phyloP scores from a whole-genome alignment of 345 rosid genomes.

The Angophora floribunda region DNA sequence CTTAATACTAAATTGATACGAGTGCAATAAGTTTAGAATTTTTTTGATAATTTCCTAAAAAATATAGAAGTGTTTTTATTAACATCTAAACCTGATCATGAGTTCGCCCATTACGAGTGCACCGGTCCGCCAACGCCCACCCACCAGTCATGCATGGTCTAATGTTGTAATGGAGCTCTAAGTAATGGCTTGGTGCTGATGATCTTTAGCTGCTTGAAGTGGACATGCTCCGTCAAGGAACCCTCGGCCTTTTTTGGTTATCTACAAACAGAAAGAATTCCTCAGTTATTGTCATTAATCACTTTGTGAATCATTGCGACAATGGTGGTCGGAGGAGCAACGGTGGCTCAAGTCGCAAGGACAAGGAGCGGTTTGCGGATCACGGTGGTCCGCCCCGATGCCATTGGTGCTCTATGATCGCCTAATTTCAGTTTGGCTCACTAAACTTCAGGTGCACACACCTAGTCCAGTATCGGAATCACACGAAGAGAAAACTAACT shows the following conservation, averaged over 20 bases:
- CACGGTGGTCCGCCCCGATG: background rate
- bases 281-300: background rate
- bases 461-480: too few relatives aligned
- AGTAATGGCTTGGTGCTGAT: background rate
- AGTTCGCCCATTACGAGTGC: background rate
- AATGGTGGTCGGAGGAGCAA: background rate
- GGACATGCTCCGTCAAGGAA: background rate
- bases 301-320: background rate
- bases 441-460: background rate
- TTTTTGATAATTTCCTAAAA: too few relatives aligned
- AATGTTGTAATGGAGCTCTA: background rate
- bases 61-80: too few relatives aligned
- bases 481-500: too few relatives aligned
- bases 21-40: too few relatives aligned
- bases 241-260: background rate
- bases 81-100: background rate
- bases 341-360: background rate
- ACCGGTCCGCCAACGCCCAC: background rate
- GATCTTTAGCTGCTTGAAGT: background rate
- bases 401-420: rapidly evolving
- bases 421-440: background rate
- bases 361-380: background rate
- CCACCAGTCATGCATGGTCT: background rate
- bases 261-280: background rate
- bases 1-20: too few relatives aligned